Evolutionary conservation across 163 green algal genomes (phyloP), one percentile per base, ranked within the genome.

Genomic region (Scenedesmus sp.): DNA sequence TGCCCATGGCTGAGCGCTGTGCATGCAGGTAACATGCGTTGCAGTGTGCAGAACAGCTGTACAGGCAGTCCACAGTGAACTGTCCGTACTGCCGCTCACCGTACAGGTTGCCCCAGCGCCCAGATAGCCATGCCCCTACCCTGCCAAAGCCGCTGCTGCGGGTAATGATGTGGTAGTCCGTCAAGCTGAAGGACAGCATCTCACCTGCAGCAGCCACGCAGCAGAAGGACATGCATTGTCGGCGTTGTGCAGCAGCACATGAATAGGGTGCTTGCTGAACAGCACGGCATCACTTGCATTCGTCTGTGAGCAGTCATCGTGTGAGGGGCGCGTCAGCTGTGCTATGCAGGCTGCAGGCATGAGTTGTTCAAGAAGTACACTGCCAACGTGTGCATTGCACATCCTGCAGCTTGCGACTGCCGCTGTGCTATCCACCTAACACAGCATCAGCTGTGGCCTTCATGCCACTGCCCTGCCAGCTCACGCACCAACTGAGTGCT

Each of bases 171-270:
- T 91, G 87, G 65, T 87, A 91, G 0, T 91, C 87, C 15, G 78
- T 22, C 87, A 76, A 37, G 37, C 78, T 83, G 59, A 91, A 91
- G 0, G 87, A 85, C 24, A 91, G 33, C 40, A 91, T 82, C 33
- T 33, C 26, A 7, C 87, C 87, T 10, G 83, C 4, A 22, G 56
- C 56, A 68, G 16, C 49, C 13, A 13, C 49, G 49, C 49, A 56
- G 49, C 49, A 56, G 49, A 56, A 13, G 49, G 49, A 20, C 53
- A 68, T 68, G 15, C 53, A 22, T 22, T 68, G 53, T 26, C 18
- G 16, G 18, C 15, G 3, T 30, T 7, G 53, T 26, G 53, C 53
- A 68, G 16, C 53, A 30, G 53, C 18, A 68, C 53, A 68, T 56
- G n/a, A n/a, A 10, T 53, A 53, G 46, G 10, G 46, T 10, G n/a